These are phyloP conservation scores for Ceratobasidium sp. DNA, from an alignment of 1,284 basidiomycete genomes.

Conservation along the genomic window DNA sequence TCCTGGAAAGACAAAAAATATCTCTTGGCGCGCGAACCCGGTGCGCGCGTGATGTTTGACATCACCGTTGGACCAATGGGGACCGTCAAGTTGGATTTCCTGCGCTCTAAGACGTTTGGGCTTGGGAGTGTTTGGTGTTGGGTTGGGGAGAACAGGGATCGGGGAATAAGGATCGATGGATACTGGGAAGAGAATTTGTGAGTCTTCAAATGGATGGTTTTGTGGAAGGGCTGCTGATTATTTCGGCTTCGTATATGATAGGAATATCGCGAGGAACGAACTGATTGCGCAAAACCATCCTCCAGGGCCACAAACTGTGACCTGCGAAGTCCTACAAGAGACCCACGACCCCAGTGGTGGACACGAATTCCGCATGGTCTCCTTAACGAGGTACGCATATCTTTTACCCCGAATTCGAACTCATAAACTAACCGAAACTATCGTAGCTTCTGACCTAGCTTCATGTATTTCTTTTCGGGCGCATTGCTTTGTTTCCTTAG, in stretches of 20 bases:
- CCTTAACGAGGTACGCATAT: not conserved
- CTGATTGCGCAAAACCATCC: not conserved
- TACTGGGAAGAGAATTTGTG: conserved; percentile 57
- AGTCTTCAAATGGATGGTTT: conserved; percentile 46
- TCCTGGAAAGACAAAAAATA: conserved; percentile 45
- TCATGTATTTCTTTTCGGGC: not conserved
- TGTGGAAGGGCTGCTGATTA: not conserved
- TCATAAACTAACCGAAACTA: not conserved
- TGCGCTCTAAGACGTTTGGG: conserved; percentile 57
- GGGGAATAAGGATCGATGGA: conserved; percentile 55
- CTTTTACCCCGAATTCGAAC: not conserved
- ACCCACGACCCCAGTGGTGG: conserved; percentile 14
- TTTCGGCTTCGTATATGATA: not conserved
- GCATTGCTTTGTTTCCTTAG: not conserved
- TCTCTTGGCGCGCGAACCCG: conserved; percentile 45
- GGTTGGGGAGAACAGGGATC: conserved; percentile 59
- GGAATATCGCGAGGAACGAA: not conserved
- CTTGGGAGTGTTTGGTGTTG: conserved; percentile 59
- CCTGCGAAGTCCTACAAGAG: conserved; percentile 11
- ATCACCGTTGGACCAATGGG: conserved; percentile 44
- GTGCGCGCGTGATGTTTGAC: conserved; percentile 46
- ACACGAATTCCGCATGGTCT: conserved; percentile 23
- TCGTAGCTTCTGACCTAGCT: not conserved
- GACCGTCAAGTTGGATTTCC: conserved; percentile 59
- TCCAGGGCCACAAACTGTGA: not conserved